phyloP scores from a whole-genome alignment of 2,329 filamentous ascomycete genomes.

The Penicillium sp. region DNA sequence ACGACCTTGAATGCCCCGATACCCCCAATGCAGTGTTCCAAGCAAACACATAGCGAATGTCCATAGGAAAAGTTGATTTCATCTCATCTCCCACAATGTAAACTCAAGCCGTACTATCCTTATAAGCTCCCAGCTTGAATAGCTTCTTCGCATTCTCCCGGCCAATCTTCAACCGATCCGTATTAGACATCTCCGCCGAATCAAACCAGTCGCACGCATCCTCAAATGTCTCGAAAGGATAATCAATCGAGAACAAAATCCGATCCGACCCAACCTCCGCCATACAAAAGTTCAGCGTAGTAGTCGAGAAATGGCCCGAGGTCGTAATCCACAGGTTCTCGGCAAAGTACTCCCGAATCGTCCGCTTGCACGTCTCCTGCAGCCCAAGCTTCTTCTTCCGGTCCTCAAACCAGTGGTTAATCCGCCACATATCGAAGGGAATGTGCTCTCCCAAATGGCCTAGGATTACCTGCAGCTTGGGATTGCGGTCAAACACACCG shows the following conservation, averaged over 20 bases:
- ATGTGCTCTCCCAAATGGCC: conserved; percentile 52
- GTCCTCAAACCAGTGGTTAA: conserved; percentile 45
- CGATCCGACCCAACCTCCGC: conserved; percentile 41
- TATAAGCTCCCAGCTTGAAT: conserved; percentile 38
- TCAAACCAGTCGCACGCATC: conserved; percentile 49
- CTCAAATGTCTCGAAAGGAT: conserved; percentile 42
- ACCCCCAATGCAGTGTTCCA: neutral
- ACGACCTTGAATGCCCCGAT: neutral
- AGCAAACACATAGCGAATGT: neutral
- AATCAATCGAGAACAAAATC: conserved; percentile 45
- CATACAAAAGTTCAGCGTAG: conserved; percentile 42
- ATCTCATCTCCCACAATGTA: neutral
- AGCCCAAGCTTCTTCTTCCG: conserved; percentile 39
- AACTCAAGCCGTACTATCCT: conserved; percentile 31
- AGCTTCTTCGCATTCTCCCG: conserved; percentile 49
- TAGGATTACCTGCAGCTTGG: conserved; percentile 49
- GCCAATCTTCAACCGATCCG: conserved; percentile 44
- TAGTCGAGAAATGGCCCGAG: conserved; percentile 42
- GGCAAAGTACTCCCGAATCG: conserved; percentile 46
- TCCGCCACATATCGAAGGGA: conserved; percentile 53
- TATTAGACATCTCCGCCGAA: conserved; percentile 38
- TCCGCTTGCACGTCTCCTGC: conserved; percentile 44
- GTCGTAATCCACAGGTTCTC: conserved; percentile 47
- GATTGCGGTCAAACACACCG: conserved; percentile 51
- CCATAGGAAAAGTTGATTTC: neutral